Evolutionary conservation across 306 rosid species (phyloP), one percentile per base, ranked within the genome.

Genomic region (Hippophae gyantsensis): DNA sequence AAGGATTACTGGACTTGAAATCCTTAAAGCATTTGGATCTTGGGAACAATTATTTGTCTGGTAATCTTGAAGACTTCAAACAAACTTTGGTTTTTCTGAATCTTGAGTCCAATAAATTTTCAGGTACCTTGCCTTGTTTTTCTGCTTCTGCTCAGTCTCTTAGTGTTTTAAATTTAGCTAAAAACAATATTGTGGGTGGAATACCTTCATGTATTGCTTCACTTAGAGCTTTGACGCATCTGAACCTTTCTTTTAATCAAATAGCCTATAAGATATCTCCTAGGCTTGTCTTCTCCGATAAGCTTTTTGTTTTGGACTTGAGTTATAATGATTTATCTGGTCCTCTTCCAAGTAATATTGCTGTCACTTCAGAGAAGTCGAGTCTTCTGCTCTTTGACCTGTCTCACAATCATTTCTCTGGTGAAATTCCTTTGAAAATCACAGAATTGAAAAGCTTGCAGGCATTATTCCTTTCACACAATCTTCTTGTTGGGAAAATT

Each of bases 341-440:
- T 73, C 87, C 87, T 72, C 83, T 93, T 72, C 97, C 97, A 1
- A 65, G 77, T 80, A 84, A 75, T 70, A 76, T 93, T 54, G 94
- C 95, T 0, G 86, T 78, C 73, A 79, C 95, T 6, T 76, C 96
- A 5, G 99, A 93, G 45, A 93, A 93, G 72, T 78, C 86, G 5
- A 95, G 95, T 55, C 94, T 93, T 70, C 86, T 93, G 62, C 84
- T 88, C 63, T 94, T 93, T 68, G 99, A 93, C 79, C 82, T 93
- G 65, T 93, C 99, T 49, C 86, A 84, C 75, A 93, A 93, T 68
- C 85, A 72, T 53, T 88, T 93, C 81, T 84, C 94, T 6, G 90
- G 95, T 63, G 86, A 79, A 73, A 88, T 93, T 59, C 97, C 99
- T 4, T 49, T 81, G 77, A 86, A 82, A 85, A 82, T 93, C 56